These are phyloP conservation scores for Physocladia obscura DNA, from an alignment of 192 early-diverging fungal species.

Conservation along the genomic window DNA sequence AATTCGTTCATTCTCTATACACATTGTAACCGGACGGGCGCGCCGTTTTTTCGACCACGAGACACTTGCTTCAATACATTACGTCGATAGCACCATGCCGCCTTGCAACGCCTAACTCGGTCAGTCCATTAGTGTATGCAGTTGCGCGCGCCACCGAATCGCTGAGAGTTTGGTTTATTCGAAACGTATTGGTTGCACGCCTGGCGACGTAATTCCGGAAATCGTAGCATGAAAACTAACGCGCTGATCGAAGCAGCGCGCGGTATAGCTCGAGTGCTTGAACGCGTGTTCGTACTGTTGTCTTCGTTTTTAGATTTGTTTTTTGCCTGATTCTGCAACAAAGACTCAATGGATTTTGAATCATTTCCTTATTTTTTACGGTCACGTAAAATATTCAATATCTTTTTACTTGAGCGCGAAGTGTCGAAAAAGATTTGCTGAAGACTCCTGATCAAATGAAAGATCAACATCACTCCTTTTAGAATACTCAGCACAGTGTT, in stretches of 20 bases:
- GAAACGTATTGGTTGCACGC: conserved; percentile 78
- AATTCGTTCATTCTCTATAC: too few relatives aligned
- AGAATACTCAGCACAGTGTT: too few relatives aligned
- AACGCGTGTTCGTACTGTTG: conserved; percentile 34
- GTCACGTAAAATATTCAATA: too few relatives aligned
- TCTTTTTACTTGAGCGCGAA: too few relatives aligned
- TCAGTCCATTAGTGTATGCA: conserved; percentile 60
- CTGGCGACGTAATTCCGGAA: conserved; percentile 84
- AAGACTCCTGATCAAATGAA: too few relatives aligned
- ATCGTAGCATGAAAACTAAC: conserved; percentile 81
- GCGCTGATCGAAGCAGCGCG: conserved; percentile 68
- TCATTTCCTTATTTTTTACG: too few relatives aligned
- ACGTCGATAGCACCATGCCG: conserved; percentile 75
- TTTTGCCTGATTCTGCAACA: too few relatives aligned
- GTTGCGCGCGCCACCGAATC: conserved; percentile 55
- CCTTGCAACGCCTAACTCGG: conserved; percentile 71
- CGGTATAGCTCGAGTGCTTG: conserved; percentile 78
- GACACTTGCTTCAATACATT: conserved; percentile 67
- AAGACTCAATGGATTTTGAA: too few relatives aligned
- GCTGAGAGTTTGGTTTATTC: conserved; percentile 51
- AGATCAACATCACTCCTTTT: too few relatives aligned
- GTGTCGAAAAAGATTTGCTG: too few relatives aligned
- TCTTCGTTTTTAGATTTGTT: neutral
- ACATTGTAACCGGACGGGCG: neutral
- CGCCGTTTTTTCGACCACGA: conserved; percentile 64